phyloP scores from a whole-genome alignment of 495 filamentous ascomycete species.

The Penicillium macrosclerotiorum region DNA sequence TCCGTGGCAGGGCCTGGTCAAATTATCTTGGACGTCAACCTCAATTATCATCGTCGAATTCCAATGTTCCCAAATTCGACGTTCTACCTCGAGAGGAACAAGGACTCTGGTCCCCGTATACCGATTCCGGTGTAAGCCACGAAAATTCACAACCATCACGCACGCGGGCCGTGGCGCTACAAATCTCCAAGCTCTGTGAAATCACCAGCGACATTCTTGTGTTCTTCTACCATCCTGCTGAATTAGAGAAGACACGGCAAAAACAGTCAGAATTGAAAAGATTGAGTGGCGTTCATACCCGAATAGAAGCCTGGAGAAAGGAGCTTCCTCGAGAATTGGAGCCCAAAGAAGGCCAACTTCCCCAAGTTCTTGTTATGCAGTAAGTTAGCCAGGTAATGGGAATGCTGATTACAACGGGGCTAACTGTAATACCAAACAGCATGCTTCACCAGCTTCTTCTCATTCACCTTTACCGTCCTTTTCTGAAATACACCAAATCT shows the following conservation, averaged over 20 bases:
- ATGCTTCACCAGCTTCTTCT: slow-evolving; percentile 98
- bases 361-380: slow-evolving; percentile 92
- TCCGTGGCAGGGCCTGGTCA: slow-evolving; percentile 73
- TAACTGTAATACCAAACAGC: slow-evolving; percentile 51
- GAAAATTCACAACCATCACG: slow-evolving; percentile 75
- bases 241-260: slow-evolving; percentile 54
- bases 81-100: slow-evolving; percentile 89
- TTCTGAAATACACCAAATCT: slow-evolving; percentile 81
- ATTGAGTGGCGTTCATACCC: slow-evolving; percentile 83
- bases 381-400: too few species aligned
- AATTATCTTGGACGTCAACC: slow-evolving; percentile 95
- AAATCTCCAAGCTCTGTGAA: slow-evolving; percentile 81
- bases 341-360: slow-evolving; percentile 83
- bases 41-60: slow-evolving; percentile 72
- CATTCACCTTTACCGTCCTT: slow-evolving; percentile 95
- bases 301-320: slow-evolving; percentile 89
- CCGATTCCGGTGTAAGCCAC: slow-evolving; percentile 71
- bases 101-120: slow-evolving; percentile 83
- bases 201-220: slow-evolving; percentile 88
- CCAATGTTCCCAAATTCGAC: slow-evolving; percentile 84
- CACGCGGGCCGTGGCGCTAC: slow-evolving; percentile 77
- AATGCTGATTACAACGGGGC: too few species aligned
- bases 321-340: slow-evolving; percentile 84
- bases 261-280: slow-evolving; percentile 88
- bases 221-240: slow-evolving; percentile 85